phyloP scores from a whole-genome alignment of 148 eudicot species.

The Camellia lanceoleosa region DNA sequence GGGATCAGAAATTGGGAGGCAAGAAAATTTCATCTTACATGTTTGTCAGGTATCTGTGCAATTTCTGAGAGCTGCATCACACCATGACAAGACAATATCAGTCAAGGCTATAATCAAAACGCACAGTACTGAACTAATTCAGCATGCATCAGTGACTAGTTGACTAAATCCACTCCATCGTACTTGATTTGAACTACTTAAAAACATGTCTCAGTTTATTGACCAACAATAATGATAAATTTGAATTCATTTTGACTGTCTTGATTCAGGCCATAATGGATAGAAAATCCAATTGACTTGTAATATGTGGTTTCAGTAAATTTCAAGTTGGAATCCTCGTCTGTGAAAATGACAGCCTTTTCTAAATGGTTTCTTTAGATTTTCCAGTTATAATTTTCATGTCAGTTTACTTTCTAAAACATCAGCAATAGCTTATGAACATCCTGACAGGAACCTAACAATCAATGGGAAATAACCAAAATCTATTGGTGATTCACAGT shows the following conservation, averaged over 20 bases:
- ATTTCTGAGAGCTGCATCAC: slow-evolving; percentile 22
- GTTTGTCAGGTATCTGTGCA: slow-evolving; percentile 5
- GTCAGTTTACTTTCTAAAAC: background rate
- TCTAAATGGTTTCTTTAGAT: background rate
- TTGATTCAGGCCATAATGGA: background rate
- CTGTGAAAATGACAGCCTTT: background rate
- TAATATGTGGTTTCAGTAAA: background rate
- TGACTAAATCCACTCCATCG: background rate
- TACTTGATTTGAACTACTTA: background rate
- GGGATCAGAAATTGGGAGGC: background rate
- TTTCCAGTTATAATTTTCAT: background rate
- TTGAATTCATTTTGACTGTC: background rate
- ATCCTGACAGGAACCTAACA: too few relatives aligned
- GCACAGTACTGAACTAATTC: background rate
- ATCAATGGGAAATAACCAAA: too few relatives aligned
- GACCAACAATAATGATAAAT: background rate
- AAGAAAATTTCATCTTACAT: slow-evolving; percentile 12
- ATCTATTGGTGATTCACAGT: too few relatives aligned
- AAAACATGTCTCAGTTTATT: background rate
- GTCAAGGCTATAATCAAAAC: slow-evolving; percentile 1
- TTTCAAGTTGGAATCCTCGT: background rate
- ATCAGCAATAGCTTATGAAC: background rate
- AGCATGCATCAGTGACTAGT: background rate
- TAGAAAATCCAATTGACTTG: background rate
- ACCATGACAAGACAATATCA: slow-evolving; percentile 11